These are phyloP conservation scores for Podospora conica DNA, from an alignment of 495 filamentous ascomycete genomes.

Conservation along the genomic window DNA sequence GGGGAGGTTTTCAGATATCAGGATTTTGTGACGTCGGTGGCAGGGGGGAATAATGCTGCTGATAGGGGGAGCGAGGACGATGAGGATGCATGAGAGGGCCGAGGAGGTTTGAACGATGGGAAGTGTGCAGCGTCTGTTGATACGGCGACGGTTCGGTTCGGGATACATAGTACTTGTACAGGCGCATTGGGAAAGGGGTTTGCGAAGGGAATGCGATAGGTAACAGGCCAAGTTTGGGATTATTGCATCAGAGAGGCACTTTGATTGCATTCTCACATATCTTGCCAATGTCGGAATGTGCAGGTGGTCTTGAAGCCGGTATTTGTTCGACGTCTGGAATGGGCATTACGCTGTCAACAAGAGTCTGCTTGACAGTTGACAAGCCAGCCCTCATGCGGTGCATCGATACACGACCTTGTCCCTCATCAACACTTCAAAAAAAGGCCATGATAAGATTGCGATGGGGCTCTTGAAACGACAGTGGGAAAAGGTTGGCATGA, in stretches of 20 bases:
- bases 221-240: background rate
- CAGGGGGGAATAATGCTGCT: conserved; percentile 36
- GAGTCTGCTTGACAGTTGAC: background rate
- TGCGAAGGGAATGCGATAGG: background rate
- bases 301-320: background rate
- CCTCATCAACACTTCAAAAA: background rate
- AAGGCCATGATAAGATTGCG: background rate
- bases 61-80: conserved; percentile 31
- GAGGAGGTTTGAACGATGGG: background rate
- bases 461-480: background rate
- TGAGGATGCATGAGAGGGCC: conserved; percentile 15
- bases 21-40: conserved; percentile 65
- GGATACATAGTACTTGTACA: background rate
- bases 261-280: background rate
- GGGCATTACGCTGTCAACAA: background rate
- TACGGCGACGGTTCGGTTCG: background rate
- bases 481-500: conserved; percentile 4
- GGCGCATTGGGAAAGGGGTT: background rate
- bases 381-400: background rate
- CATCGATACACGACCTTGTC: background rate
- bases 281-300: no score
- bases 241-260: background rate
- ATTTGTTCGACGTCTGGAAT: background rate
- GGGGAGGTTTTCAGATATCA: conserved; percentile 75
- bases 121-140: no score